Percentiles rank a stretch among this genome's conserved stretches.
Evolutionary conservation across 1,284 basidiomycete species (phyloP).

Genomic region (Kwoniella shivajii): DNA sequence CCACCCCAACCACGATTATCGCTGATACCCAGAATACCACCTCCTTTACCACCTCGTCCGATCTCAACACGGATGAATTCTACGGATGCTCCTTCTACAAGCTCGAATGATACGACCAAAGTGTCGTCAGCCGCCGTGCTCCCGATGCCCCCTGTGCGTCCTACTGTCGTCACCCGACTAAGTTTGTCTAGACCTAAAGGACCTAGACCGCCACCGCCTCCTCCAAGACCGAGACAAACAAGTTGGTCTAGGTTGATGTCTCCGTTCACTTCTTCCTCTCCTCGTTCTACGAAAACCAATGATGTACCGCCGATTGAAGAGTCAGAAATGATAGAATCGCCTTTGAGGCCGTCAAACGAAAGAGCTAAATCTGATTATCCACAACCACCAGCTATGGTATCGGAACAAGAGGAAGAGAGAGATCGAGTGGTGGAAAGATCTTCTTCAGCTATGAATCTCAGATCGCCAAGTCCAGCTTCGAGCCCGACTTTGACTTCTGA

Average conservation of each 20-base stretch:
- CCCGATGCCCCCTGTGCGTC: not conserved
- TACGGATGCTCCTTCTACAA: not conserved
- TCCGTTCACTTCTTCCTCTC: not conserved
- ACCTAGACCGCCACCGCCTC: slow-evolving; percentile 42
- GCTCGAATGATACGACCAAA: slow-evolving; percentile 5
- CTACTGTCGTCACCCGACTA: not conserved
- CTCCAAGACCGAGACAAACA: slow-evolving; percentile 22
- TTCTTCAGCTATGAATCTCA: slow-evolving; percentile 4
- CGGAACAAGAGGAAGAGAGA: not conserved
- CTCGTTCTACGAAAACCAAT: not conserved
- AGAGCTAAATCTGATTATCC: slow-evolving; percentile 25
- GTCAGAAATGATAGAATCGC: not conserved
- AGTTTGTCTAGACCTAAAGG: slow-evolving; percentile 30
- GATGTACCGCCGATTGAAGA: too few relatives aligned
- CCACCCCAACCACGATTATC: not conserved
- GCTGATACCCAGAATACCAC: not conserved
- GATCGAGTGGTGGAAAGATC: slow-evolving; percentile 8
- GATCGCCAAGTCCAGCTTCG: not conserved
- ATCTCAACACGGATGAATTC: not conserved
- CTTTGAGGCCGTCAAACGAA: slow-evolving; percentile 13
- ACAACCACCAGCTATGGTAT: not conserved
- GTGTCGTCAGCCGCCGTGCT: not conserved
- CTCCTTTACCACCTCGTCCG: slow-evolving; percentile 8
- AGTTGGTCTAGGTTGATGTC: not conserved
- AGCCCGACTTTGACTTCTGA: not conserved